phyloP scores from a whole-genome alignment of 179 eudicot species.

The Heliamphora pulchella region DNA sequence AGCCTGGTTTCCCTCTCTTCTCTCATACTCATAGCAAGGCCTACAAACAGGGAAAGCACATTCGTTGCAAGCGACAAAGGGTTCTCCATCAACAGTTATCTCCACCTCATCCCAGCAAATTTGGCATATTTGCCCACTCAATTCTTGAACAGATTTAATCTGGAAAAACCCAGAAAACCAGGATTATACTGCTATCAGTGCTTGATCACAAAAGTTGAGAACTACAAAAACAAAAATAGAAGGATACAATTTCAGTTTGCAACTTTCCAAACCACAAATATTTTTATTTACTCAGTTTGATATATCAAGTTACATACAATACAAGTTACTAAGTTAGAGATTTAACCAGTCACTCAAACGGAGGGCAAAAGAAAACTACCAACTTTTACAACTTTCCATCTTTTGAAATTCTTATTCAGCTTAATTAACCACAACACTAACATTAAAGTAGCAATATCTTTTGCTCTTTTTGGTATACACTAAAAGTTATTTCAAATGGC shows the following conservation, averaged over 20 bases:
- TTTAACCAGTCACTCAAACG: neutral
- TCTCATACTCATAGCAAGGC: slow-evolving; percentile 82
- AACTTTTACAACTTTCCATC: no score
- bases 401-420: no score
- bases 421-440: no score
- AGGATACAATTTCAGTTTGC: neutral
- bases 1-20: slow-evolving; percentile 79
- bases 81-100: slow-evolving; percentile 49
- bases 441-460: no score
- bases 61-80: slow-evolving; percentile 92
- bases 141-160: slow-evolving; percentile 21
- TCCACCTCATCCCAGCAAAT: slow-evolving; percentile 89
- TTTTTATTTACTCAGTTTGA: neutral
- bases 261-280: no score
- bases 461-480: no score
- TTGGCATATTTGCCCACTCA: slow-evolving; percentile 73
- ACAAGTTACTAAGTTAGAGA: neutral
- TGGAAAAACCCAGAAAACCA: neutral
- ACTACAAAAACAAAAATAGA: neutral
- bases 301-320: neutral
- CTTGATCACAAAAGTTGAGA: neutral
- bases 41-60: slow-evolving; percentile 91
- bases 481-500: no score
- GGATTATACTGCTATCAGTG: neutral
- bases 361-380: neutral